Conservation (phyloP, 371 early-diverging fungal genomes). For the Mortierella sp. region DNA sequence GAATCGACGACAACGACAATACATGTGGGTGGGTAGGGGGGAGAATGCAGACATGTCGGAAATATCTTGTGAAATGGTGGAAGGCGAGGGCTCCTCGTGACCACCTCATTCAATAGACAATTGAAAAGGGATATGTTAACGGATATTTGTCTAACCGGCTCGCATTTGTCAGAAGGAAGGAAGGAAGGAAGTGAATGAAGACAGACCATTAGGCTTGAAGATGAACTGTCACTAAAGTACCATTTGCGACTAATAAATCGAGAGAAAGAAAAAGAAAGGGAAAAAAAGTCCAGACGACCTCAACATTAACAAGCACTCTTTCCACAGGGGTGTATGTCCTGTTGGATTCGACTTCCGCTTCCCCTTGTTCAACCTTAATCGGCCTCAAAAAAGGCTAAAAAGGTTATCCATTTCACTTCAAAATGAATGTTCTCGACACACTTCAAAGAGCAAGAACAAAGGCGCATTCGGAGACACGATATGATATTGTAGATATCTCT, state of each 20-base stretch:
- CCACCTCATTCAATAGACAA: background rate
- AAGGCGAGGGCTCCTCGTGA: background rate
- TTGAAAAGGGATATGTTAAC: too few relatives aligned
- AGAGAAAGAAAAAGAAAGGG: background rate
- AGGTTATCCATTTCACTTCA: conserved; percentile 2
- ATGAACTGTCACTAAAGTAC: background rate
- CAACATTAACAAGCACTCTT: background rate
- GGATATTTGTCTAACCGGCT: too few relatives aligned
- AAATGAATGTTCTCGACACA: too few relatives aligned
- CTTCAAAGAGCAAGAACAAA: too few relatives aligned
- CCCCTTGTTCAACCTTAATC: conserved; percentile 1
- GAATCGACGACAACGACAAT: background rate
- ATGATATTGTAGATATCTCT: background rate
- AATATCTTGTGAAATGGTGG: background rate
- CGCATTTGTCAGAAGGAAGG: background rate
- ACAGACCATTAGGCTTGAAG: background rate
- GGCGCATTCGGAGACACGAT: too few relatives aligned
- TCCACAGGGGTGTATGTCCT: background rate
- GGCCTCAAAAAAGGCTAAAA: background rate
- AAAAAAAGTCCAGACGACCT: conserved; percentile 1
- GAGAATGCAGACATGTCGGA: conserved; percentile 1
- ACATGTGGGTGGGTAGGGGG: background rate
- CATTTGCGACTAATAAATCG: background rate
- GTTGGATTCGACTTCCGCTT: background rate
- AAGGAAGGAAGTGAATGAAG: background rate